Evolutionary conservation across 345 rosid species (phyloP), one percentile per base, ranked within the genome.

Genomic region (Eucalyptus guilfoylei): DNA sequence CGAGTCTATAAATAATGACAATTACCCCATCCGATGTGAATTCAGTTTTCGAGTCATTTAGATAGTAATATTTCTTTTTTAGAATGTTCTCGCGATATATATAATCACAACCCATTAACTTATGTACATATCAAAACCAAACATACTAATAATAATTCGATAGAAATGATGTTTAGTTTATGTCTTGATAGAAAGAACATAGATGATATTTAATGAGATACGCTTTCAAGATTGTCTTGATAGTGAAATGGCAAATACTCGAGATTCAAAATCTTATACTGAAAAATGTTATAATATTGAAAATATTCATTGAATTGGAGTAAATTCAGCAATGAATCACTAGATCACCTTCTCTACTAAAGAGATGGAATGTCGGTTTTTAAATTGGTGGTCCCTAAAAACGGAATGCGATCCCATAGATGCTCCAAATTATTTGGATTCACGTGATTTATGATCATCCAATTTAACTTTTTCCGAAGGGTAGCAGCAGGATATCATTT

Each of bases 21-120:
- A 21, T 52, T 0, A 52, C 0, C 5, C 11, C 0, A 1, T 8
- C 9, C 1, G 0, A 54, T 9, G 6, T 24, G 28, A 23, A 23
- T 10, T 24, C 30, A 9, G 9, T 55, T 24, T 55, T 55, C 3
- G 6, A 24, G 21, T 24, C 1, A 55, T 55, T 55, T 55, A 30
- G 11, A 24, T 2, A 55, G 62, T 55, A 0, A 55, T 19, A 7
- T 52, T 0, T 52, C 0, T 52, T 0, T 8, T 62, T 30, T 62
- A 30, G 32, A 30, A 30, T 62, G 32, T 9, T 6, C 34, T 62
- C 1, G 16, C 9, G 11, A 52, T 8, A 62, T 30, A 30, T 62
- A 2, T 62, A 30, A 62, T n/a, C 5, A n/a, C 10, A 2, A 21
- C 9, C 30, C 9, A 0, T 40, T 42, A 11, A 21, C 1, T 76